Percentiles rank a stretch among this genome's conserved stretches.
These are phyloP conservation scores for Bullera alba DNA, from an alignment of 768 basidiomycete genomes.

Conservation along the genomic window DNA sequence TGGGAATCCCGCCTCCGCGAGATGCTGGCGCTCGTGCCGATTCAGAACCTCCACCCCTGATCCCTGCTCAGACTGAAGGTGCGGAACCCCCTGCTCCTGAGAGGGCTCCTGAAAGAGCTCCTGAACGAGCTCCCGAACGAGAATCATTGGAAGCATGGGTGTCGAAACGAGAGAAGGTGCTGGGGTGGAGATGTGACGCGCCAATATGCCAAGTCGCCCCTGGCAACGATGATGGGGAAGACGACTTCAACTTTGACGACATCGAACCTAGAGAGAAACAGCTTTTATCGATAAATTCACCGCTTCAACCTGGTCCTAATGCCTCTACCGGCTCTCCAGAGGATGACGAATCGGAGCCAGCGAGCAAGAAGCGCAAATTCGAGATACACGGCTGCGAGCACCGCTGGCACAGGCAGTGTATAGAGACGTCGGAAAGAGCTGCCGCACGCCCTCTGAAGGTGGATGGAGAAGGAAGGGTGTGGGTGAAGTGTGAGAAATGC, in stretches of 20 bases:
- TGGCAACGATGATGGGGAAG: slow-evolving; percentile 1
- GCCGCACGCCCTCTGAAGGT: slow-evolving; percentile 5
- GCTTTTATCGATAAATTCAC: background rate
- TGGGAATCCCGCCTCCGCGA: background rate
- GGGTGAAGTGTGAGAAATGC: slow-evolving; percentile 28
- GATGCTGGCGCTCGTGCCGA: background rate
- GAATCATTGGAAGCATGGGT: slow-evolving; percentile 29
- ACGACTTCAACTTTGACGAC: background rate
- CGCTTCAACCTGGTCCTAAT: background rate
- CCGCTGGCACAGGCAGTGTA: slow-evolving; percentile 25
- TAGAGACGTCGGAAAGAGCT: slow-evolving; percentile 14
- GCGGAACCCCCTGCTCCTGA: too few species aligned
- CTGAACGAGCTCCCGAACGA: slow-evolving; percentile 15
- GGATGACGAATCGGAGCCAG: background rate
- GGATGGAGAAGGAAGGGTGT: slow-evolving; percentile 13
- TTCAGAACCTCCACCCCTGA: background rate
- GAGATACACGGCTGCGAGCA: slow-evolving; percentile 12
- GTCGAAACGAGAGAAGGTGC: slow-evolving; percentile 14
- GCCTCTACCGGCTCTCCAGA: too few species aligned
- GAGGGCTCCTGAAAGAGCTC: too few species aligned
- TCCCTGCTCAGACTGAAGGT: background rate
- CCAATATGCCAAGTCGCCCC: slow-evolving; percentile 21
- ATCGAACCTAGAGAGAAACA: slow-evolving; percentile 2
- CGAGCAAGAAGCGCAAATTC: background rate
- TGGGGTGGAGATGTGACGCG: slow-evolving; percentile 38